Base-by-base conservation (phyloP, 75 land plant genomes). In the Selaginella tamariscina region DNA sequence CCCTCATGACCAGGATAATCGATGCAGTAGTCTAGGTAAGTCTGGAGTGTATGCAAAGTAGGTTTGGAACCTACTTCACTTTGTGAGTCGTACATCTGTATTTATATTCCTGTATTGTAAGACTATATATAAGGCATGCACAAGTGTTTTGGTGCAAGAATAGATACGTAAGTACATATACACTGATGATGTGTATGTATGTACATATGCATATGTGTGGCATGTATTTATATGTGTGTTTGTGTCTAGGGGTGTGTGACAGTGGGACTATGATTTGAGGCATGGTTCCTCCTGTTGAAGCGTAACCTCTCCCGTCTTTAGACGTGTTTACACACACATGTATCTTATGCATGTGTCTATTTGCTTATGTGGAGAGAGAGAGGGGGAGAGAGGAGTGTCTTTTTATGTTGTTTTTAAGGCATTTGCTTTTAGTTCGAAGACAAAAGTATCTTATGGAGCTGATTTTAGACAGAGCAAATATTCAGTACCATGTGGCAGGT, bases 401-500 rank as follows among this genome's bases (percentile, higher is more conserved):
- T 27, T 32, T 32, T 71, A 31, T 24, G 27, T 27, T 1, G 8
- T 2, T 69, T 18, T 13, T 15, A 30, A 13, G 20, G 55, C 13
- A 26, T 18, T 29, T 30, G 31, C 32, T 5, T 65, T 2, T 83
- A 90, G 96, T 70, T 87, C 21, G 74, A 27, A 8, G 78, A 85
- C 78, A 65, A 81, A 31, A 75, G 74, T 32, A 84, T 66, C 71
- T 95, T 32, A 83, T 95, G 24, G 99, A 95, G 66, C 81, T 95
- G 54, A 79, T 85, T 8, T 78, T 95, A 27, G 33, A 80, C 26
- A 80, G 97, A 56, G 28, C 69, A 28, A 85, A 78, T 0, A 56
- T 69, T 27, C 73, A 72, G 60, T 73, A 75, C 32, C 83, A 87
- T 56, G 85, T 95, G 99, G 99, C 84, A 87, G 89, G 99, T 95